These are phyloP conservation scores for Platanus orientalis DNA, from an alignment of 164 flowering plant species.

Conservation along the genomic window DNA sequence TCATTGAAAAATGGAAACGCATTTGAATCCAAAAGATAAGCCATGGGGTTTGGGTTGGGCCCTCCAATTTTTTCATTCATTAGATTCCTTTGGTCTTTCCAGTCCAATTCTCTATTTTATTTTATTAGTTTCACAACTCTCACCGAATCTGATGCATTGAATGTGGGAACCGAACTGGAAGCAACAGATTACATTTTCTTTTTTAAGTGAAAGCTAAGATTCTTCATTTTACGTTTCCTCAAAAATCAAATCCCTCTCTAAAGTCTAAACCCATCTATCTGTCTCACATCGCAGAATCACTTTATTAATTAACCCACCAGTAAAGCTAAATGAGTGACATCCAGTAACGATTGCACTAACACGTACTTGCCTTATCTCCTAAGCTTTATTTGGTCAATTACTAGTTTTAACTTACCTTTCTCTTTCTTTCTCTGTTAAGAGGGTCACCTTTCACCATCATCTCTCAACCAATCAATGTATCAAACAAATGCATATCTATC, in stretches of 20 bases:
- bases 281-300: background rate
- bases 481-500: background rate
- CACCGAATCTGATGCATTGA: slow-evolving; percentile 38
- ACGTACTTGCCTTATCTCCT: background rate
- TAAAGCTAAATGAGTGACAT: background rate
- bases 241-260: slow-evolving; percentile 6
- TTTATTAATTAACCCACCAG: no score
- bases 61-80: slow-evolving; percentile 10
- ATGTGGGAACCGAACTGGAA: slow-evolving; percentile 29
- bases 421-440: no score
- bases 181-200: slow-evolving; percentile 11
- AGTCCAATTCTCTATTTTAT: background rate
- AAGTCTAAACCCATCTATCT: background rate
- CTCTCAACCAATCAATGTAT: no score
- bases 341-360: no score
- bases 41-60: slow-evolving; percentile 5
- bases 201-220: no score
- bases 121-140: slow-evolving; percentile 19
- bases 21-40: slow-evolving; percentile 28
- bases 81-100: slow-evolving; percentile 21
- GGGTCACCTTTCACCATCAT: no score
- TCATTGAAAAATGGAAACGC: slow-evolving; percentile 17
- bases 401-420: background rate
- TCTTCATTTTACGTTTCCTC: background rate
- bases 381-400: background rate